Evolutionary conservation across 805 yeast species (phyloP).

Genomic region (Wickerhamiella spandovensis): DNA sequence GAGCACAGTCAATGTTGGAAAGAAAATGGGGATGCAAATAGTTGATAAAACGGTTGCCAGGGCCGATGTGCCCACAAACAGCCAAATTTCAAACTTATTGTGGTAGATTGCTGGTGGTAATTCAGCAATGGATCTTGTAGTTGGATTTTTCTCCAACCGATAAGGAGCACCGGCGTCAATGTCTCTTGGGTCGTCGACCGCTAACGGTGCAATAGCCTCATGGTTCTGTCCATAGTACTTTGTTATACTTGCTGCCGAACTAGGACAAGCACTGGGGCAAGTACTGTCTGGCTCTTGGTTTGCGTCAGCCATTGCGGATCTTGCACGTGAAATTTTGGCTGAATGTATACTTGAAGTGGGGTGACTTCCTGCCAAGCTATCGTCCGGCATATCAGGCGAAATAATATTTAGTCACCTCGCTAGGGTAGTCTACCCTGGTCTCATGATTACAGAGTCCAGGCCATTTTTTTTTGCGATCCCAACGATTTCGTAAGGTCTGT

Average conservation of each 20-base stretch:
- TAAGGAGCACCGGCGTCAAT: background rate
- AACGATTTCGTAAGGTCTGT: too few species aligned
- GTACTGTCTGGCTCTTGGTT: background rate
- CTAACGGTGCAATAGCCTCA: background rate
- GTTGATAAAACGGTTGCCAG: conserved; percentile 32
- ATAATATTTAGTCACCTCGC: background rate
- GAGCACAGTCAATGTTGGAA: conserved; percentile 57
- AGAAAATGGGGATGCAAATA: conserved; percentile 62
- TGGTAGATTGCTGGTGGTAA: background rate
- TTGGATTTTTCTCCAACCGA: background rate
- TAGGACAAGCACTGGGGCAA: background rate
- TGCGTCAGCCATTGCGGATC: background rate
- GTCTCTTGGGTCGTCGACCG: background rate
- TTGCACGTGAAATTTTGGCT: background rate
- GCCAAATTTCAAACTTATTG: conserved; percentile 8
- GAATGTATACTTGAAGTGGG: background rate
- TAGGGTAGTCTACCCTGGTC: background rate
- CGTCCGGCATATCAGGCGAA: background rate
- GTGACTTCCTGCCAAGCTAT: background rate
- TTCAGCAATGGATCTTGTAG: background rate
- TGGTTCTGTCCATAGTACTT: background rate
- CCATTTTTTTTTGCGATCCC: background rate
- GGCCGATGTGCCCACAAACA: conserved; percentile 7
- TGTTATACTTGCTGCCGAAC: background rate
- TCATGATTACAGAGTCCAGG: background rate